A percentile compares a stretch with the other conserved stretches of the same genome.
phyloP scores from a whole-genome alignment of 1,284 basidiomycete genomes.

The Afroboletus lepidellus region DNA sequence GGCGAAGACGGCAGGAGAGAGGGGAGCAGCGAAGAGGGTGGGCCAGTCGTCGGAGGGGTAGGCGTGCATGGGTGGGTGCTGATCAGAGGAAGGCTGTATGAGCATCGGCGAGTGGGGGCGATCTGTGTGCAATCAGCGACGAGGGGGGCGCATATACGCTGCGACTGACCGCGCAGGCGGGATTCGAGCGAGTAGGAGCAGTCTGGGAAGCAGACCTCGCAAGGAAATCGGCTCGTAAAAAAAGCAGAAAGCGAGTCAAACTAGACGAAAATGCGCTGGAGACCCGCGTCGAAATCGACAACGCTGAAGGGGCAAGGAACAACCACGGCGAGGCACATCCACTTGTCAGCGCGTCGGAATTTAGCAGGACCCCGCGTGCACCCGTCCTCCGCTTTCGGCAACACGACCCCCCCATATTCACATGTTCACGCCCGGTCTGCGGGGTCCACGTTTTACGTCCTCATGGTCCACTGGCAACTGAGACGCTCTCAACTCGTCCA shows the following conservation, averaged over 20 bases:
- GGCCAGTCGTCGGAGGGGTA: slow-evolving; percentile 50
- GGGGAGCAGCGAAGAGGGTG: slow-evolving; percentile 53
- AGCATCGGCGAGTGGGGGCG: slow-evolving; percentile 8
- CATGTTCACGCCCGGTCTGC: slow-evolving; percentile 18
- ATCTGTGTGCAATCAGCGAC: neutral
- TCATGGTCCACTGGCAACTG: slow-evolving; percentile 22
- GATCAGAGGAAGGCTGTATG: slow-evolving; percentile 9
- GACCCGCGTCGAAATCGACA: slow-evolving; percentile 13
- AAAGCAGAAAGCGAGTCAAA: neutral
- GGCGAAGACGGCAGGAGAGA: slow-evolving; percentile 57
- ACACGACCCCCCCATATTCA: slow-evolving; percentile 27
- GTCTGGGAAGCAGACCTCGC: neutral
- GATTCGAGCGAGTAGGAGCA: neutral
- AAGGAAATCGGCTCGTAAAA: slow-evolving; percentile 15
- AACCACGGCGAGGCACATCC: slow-evolving; percentile 19
- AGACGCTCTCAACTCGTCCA: slow-evolving; percentile 1
- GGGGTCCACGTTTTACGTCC: slow-evolving; percentile 25
- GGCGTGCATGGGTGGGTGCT: slow-evolving; percentile 24
- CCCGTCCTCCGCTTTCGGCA: neutral
- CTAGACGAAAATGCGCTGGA: neutral
- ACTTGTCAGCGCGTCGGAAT: neutral
- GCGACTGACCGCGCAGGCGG: neutral
- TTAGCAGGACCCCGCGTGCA: slow-evolving; percentile 18
- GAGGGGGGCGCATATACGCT: neutral
- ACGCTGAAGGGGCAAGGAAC: slow-evolving; percentile 24